Percentiles rank a stretch among this genome's conserved stretches.
These are phyloP conservation scores for Wickerhamiella alocasiicola DNA, from an alignment of 805 yeast genomes.

Conservation along the genomic window DNA sequence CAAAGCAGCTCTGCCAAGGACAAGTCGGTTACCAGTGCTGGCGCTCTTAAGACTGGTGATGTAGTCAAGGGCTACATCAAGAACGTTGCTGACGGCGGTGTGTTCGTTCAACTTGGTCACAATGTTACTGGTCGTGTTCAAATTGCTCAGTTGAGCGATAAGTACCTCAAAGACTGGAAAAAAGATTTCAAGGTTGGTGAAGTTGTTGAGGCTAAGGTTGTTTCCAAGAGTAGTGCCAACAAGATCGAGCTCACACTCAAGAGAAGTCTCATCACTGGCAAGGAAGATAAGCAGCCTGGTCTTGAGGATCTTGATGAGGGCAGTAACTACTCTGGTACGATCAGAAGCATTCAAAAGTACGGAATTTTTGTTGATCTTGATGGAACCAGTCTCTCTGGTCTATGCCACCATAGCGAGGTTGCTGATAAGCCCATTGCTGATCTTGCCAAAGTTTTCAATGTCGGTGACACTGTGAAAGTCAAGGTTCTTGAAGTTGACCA, in stretches of 20 bases:
- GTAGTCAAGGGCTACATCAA: slow-evolving; percentile 73
- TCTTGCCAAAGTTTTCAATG: slow-evolving; percentile 55
- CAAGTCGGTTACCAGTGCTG: slow-evolving; percentile 21
- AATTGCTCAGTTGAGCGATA: slow-evolving; percentile 69
- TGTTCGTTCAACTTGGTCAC: slow-evolving; percentile 66
- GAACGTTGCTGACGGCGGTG: slow-evolving; percentile 57
- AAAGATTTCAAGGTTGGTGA: slow-evolving; percentile 58
- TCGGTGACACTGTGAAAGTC: slow-evolving; percentile 85
- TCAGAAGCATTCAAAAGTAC: slow-evolving; percentile 65
- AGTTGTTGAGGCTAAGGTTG: slow-evolving; percentile 59
- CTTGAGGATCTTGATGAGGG: slow-evolving; percentile 54
- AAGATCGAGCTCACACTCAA: slow-evolving; percentile 67
- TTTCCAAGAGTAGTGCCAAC: slow-evolving; percentile 47
- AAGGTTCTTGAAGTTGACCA: slow-evolving; percentile 52
- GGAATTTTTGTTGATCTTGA: slow-evolving; percentile 84
- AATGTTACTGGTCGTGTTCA: slow-evolving; percentile 66
- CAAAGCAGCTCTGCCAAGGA: slow-evolving; percentile 3
- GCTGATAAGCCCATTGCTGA: slow-evolving; percentile 49
- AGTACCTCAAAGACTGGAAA: slow-evolving; percentile 80
- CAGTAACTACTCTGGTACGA: slow-evolving; percentile 62
- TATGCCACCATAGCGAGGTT: slow-evolving; percentile 76
- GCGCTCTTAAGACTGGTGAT: slow-evolving; percentile 47
- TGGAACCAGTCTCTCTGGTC: slow-evolving; percentile 68
- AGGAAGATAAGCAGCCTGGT: slow-evolving; percentile 30
- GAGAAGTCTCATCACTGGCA: slow-evolving; percentile 68